Base-by-base conservation (phyloP, 1,139 yeast species). In the Pichia sp. region DNA sequence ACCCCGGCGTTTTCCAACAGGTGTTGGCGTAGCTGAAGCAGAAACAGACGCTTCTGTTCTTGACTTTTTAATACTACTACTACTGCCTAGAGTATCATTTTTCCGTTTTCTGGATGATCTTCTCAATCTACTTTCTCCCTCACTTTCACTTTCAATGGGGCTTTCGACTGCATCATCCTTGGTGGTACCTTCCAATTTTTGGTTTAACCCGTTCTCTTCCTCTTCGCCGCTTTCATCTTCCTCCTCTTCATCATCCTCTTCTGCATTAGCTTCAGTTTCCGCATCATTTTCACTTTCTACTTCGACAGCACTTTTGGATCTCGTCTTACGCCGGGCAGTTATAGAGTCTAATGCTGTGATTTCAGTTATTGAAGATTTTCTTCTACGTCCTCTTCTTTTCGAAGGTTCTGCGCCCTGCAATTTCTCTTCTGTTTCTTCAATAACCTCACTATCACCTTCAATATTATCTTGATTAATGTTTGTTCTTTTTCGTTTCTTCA, bases 1-100 rank as follows among this genome's bases (percentile, higher is more conserved):
- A 4, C 47, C 43, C 21, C 47, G 42, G 15, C 44, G 42, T 31
- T 35, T 44, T 5, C 17, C 15, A 4, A 10, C 14, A 4, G 40
- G n/a, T 9, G 35, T 4, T n/a, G 21, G n/a, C 17, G 24, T 2
- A 8, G 14, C 14, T 22, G 40, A 23, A 1, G 31, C n/a, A 5
- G 40, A n/a, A 4, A 34, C 10, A 6, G 32, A 15, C 18, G 31
- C 18, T 4, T 38, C 38, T 4, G 14, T 18, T 24, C 32, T 41
- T 23, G 34, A 5, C 25, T 32, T 37, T 18, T 24, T n/a, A 15
- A 12, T 24, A 10, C 19, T 37, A 20, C 33, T 24, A 7, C 19
- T 28, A n/a, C 20, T 20, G n/a, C n/a, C n/a, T 18, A 15, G 8
- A 3, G 18, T 11, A 15, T 24, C 40, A 7, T 3, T 35, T 9